phyloP scores from a whole-genome alignment of 768 basidiomycete genomes.

The Suillus tomentosus region DNA sequence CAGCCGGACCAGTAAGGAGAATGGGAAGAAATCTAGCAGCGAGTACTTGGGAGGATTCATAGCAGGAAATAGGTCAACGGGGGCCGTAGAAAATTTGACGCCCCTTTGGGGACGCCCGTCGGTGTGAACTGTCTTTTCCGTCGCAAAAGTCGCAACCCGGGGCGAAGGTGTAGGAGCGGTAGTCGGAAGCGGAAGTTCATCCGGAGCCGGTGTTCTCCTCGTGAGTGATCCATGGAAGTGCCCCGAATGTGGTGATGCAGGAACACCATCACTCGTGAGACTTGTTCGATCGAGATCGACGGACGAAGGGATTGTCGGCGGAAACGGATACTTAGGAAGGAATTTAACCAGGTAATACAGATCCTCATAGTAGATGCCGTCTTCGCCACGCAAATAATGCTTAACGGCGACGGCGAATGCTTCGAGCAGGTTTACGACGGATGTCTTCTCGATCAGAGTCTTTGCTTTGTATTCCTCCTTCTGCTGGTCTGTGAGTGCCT shows the following conservation, averaged over 20 bases:
- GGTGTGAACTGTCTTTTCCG: constrained; percentile 14
- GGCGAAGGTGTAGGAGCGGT: constrained; percentile 23
- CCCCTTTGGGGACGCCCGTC: constrained; percentile 9
- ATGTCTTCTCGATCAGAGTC: constrained; percentile 65
- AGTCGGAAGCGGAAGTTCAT: constrained; percentile 33
- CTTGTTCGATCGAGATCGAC: constrained; percentile 27
- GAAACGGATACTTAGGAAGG: constrained; percentile 64
- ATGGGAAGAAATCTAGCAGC: constrained; percentile 68
- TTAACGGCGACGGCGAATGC: constrained; percentile 68
- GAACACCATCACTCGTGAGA: not conserved
- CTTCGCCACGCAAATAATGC: constrained; percentile 66
- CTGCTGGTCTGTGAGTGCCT: constrained; percentile 18
- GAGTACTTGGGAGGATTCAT: constrained; percentile 59
- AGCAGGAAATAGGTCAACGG: constrained; percentile 57
- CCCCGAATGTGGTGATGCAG: constrained; percentile 15
- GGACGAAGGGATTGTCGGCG: constrained; percentile 47
- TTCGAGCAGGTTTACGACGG: constrained; percentile 65
- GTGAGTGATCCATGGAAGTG: constrained; percentile 10
- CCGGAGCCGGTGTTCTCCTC: constrained; percentile 16
- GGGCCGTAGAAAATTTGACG: constrained; percentile 18
- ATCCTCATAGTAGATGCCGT: constrained; percentile 42
- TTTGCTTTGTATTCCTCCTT: constrained; percentile 45
- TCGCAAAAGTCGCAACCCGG: constrained; percentile 15
- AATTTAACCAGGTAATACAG: constrained; percentile 72
- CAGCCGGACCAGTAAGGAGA: constrained; percentile 55